Conservation (phyloP, 306 rosid genomes). For the Fragaria iinumae region DNA sequence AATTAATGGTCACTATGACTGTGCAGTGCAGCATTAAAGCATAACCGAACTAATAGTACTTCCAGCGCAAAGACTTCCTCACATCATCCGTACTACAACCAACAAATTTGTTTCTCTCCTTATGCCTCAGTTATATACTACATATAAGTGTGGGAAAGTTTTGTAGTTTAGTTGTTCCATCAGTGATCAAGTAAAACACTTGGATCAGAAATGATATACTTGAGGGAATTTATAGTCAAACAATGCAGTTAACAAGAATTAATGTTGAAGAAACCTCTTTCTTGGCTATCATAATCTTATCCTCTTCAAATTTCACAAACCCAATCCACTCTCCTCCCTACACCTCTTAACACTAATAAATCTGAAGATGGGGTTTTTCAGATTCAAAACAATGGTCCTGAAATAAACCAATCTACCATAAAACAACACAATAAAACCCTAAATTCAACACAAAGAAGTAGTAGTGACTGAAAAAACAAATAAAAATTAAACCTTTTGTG, state of each 20-base stretch:
- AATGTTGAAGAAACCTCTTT: background rate
- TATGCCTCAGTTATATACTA: background rate
- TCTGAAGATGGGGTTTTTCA: too few relatives aligned
- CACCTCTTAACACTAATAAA: too few relatives aligned
- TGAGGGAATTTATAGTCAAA: background rate
- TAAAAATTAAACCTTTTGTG: conserved; percentile 40
- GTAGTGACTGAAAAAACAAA: background rate
- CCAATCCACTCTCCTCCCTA: too few relatives aligned
- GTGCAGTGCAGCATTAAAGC: background rate
- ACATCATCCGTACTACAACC: background rate
- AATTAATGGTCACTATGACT: background rate
- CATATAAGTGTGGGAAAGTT: background rate
- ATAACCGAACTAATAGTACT: background rate
- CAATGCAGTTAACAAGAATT: background rate
- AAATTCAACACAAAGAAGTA: background rate
- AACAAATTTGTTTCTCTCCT: background rate
- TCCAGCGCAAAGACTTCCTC: background rate
- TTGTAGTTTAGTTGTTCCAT: background rate
- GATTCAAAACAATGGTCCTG: background rate
- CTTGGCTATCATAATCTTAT: background rate
- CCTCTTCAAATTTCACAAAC: background rate
- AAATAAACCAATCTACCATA: background rate
- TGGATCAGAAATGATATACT: background rate
- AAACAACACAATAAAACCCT: background rate
- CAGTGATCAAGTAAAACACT: background rate